phyloP scores from a whole-genome alignment of 1,284 basidiomycete genomes.

The Xerocomus minutiporus region DNA sequence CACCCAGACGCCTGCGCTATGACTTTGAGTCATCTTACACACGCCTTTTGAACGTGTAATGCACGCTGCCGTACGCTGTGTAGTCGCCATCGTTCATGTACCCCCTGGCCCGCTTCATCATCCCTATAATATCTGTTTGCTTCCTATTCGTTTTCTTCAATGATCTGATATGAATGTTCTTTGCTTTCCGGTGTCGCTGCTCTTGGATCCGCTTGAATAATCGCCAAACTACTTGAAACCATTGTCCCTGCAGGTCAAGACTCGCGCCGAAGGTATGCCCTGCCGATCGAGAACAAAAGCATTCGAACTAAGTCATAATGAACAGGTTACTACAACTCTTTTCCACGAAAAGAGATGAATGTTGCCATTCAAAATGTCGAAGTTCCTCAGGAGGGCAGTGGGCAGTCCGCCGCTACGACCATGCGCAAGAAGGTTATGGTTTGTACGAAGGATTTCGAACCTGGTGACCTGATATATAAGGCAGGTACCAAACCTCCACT shows the following conservation, averaged over 20 bases:
- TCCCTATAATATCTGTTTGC: conserved; percentile 19
- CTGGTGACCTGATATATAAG: conserved; percentile 73
- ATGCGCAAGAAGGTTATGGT: conserved; percentile 52
- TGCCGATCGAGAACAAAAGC: conserved; percentile 18
- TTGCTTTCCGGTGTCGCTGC: conserved; percentile 33
- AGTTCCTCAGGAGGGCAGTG: conserved; percentile 26
- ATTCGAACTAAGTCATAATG: conserved; percentile 23
- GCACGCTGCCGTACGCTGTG: conserved; percentile 32
- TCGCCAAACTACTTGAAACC: conserved; percentile 8
- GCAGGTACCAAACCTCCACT: conserved; percentile 33
- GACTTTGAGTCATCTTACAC: conserved; percentile 29
- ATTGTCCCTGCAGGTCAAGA: conserved; percentile 48
- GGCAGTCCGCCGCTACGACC: conserved; percentile 27
- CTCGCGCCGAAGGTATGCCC: conserved; percentile 71
- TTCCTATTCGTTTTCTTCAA: conserved; percentile 23
- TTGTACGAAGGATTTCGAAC: conserved; percentile 60
- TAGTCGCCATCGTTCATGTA: conserved; percentile 30
- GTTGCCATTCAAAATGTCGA: conserved; percentile 52
- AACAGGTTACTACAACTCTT: conserved; percentile 68
- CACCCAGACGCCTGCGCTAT: conserved; percentile 45
- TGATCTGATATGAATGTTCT: conserved; percentile 64
- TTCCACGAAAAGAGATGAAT: conserved; percentile 67
- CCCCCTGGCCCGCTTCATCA: conserved; percentile 15
- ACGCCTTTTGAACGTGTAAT: conserved; percentile 28
- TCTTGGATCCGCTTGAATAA: conserved; percentile 18